Base-by-base conservation (phyloP, 106 monocot genomes). In the Dendrobium chrysotoxum region DNA sequence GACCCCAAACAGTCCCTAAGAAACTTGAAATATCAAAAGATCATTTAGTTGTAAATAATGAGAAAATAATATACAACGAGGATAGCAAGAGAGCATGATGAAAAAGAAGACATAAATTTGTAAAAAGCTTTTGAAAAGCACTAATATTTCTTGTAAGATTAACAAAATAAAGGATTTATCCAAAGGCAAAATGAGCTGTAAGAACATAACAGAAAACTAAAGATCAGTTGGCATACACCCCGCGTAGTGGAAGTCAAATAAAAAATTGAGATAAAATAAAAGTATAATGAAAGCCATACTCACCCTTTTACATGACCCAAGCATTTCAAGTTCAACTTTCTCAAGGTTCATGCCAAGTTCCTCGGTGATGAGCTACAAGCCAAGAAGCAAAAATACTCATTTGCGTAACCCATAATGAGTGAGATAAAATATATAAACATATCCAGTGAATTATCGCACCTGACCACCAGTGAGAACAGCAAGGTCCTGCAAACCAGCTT, bases 311-410 rank as follows among this genome's bases (percentile, higher is more conserved):
- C 98, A 99, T 21, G 95, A 76, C 4, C 98, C 98, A 85, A 99
- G 93, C 93, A 95, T 95, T 47, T 88, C 89, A 67, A 84, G 71
- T 73, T 99, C 92, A 26, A 93, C 88, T 70, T 93, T 99, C 12
- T 99, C 98, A 72, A 99, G 92, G 79, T 99, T 99, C 95, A 99
- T 86, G n/a, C 98, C 98, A 80, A 99, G 92, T 42, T 99, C 98
- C 77, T 99, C 98, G 8, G 92, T 99, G 42, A 99, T 87, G 47
- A 99, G 57, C 91, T 96, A 81, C 1, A 84, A 83, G 5, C 54
- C 11, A 35, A 78, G 53, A 53, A 57, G 9, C 53, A 38, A 58
- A 77, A 78, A 58, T 10, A 28, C 2, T 10, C 15, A 58, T 58
- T 78, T 12, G 5, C 25, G 13, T 17, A 1, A 78, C 21, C 15